Conservation (phyloP, 345 rosid genomes). For the Excoecaria cochinchinensis region DNA sequence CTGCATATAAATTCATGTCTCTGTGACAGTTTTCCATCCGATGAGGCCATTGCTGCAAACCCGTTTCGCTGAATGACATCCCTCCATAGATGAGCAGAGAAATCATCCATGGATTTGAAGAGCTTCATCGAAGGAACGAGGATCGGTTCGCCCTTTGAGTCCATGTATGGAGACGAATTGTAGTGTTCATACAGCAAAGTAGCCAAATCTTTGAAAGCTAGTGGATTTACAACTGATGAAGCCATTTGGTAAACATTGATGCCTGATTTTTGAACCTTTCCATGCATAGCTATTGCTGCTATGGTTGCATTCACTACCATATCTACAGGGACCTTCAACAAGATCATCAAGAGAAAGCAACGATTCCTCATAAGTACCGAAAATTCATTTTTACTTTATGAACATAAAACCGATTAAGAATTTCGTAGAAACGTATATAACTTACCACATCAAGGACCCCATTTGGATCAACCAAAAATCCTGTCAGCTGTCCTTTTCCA, state of each 20-base stretch:
- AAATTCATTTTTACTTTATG: no score
- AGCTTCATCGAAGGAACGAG: constrained; percentile 74
- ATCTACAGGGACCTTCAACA: constrained; percentile 64
- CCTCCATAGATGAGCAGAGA: constrained; percentile 65
- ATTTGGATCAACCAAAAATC: constrained; percentile 80
- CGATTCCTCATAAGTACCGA: no score
- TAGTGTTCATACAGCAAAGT: constrained; percentile 66
- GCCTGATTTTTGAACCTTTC: constrained; percentile 54
- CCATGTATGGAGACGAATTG: constrained; percentile 62
- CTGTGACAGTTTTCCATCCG: constrained; percentile 49
- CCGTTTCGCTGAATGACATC: constrained; percentile 53
- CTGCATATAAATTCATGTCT: constrained; percentile 61
- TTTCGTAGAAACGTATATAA: background rate
- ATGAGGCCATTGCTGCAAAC: constrained; percentile 33
- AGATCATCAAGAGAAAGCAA: background rate
- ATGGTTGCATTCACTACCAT: constrained; percentile 84
- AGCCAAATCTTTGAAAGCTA: constrained; percentile 64
- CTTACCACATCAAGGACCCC: constrained; percentile 91
- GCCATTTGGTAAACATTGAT: constrained; percentile 83
- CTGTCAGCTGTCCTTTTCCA: constrained; percentile 91
- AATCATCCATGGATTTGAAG: constrained; percentile 71
- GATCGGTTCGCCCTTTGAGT: constrained; percentile 75
- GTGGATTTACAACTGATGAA: constrained; percentile 81
- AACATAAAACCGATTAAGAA: background rate
- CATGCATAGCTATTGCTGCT: constrained; percentile 87